Conservation (phyloP, 352 stramenopile species). For the Phytopythium boreale region DNA sequence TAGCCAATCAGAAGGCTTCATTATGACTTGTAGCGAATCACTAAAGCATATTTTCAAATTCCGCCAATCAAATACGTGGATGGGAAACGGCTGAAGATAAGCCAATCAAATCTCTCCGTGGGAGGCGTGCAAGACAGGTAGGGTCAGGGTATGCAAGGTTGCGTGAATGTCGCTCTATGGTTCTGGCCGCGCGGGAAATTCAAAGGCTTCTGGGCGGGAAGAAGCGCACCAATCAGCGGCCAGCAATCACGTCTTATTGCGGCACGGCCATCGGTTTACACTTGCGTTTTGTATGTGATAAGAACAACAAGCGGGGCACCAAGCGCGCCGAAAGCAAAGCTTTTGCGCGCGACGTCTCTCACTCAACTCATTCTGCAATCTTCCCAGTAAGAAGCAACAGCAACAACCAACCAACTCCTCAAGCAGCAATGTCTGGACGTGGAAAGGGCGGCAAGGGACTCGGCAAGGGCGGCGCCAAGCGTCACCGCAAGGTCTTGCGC, state of each 20-base stretch:
- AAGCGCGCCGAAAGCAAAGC: neutral
- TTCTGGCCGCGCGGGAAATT: constrained; percentile 20
- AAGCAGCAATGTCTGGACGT: constrained; percentile 71
- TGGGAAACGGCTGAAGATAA: too few species aligned
- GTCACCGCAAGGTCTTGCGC: constrained; percentile 86
- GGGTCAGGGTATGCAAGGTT: constrained; percentile 16
- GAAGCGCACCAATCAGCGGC: neutral
- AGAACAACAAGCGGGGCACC: neutral
- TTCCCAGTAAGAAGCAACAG: constrained; percentile 33
- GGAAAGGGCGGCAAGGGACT: constrained; percentile 83
- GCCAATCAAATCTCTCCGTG: constrained; percentile 16
- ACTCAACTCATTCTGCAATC: constrained; percentile 56
- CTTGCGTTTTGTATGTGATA: neutral
- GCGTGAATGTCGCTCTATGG: constrained; percentile 6
- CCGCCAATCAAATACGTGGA: constrained; percentile 14
- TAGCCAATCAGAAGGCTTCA: constrained; percentile 15
- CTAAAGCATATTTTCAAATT: neutral
- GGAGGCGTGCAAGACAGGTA: neutral
- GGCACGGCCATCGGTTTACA: neutral
- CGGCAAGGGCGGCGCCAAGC: constrained; percentile 82
- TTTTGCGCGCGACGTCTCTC: neutral
- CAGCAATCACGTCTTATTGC: neutral
- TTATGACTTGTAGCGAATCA: constrained; percentile 8
- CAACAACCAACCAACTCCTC: constrained; percentile 31
- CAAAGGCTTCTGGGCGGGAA: neutral